These are phyloP conservation scores for Euryodendron excelsum DNA, from an alignment of 148 eudicot genomes.

Conservation along the genomic window DNA sequence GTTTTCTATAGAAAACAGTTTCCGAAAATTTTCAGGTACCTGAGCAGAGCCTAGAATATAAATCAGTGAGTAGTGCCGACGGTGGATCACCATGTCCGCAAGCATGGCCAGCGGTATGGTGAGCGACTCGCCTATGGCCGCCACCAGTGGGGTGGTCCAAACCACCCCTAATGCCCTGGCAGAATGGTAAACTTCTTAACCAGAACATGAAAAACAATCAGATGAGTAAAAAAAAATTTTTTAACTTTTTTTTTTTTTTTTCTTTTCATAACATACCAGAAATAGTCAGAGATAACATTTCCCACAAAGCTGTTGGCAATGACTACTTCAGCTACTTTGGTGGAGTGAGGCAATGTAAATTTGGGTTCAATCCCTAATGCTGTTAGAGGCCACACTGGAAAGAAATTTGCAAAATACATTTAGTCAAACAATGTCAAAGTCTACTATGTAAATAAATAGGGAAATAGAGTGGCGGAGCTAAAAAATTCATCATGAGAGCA, in stretches of 20 bases:
- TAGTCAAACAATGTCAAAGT: not conserved
- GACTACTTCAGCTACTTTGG: slow-evolving; percentile 21
- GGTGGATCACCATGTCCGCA: slow-evolving; percentile 28
- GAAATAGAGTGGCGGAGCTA: too few species aligned
- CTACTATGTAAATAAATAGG: not conserved
- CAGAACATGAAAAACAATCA: too few species aligned
- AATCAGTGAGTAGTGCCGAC: slow-evolving; percentile 22
- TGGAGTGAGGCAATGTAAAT: slow-evolving; percentile 29
- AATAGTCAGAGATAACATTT: slow-evolving; percentile 31
- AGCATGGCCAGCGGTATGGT: slow-evolving; percentile 34
- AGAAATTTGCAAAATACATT: not conserved
- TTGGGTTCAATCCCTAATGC: slow-evolving; percentile 32
- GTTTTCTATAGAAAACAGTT: not conserved
- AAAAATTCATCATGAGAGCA: too few species aligned
- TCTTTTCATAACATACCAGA: slow-evolving; percentile 16
- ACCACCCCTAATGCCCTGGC: slow-evolving; percentile 28
- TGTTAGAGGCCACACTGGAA: slow-evolving; percentile 28
- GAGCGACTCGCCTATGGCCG: slow-evolving; percentile 29
- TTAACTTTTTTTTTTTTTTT: too few species aligned
- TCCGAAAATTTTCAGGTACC: not conserved
- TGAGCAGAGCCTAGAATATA: slow-evolving; percentile 26
- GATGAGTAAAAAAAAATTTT: not conserved
- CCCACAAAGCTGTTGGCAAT: slow-evolving; percentile 32
- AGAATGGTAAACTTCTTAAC: not conserved
- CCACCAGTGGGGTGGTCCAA: slow-evolving; percentile 38